These are phyloP conservation scores for Umbelopsis sp. DNA, from an alignment of 192 early-diverging fungal genomes.

Conservation along the genomic window DNA sequence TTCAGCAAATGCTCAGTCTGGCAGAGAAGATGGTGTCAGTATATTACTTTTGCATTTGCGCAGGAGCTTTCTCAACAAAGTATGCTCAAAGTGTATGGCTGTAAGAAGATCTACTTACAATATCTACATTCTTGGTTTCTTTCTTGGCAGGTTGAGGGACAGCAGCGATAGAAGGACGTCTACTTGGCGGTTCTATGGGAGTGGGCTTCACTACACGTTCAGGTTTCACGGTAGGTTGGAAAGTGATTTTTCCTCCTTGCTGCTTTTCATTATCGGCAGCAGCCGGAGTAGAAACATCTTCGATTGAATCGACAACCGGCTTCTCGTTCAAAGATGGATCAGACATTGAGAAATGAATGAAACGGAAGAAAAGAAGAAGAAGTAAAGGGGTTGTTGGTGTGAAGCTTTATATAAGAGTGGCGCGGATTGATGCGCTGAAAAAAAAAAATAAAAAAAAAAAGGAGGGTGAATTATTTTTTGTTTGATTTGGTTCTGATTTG, in stretches of 20 bases:
- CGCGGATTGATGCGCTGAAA: not conserved
- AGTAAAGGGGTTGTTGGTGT: not conserved
- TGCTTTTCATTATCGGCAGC: constrained; percentile 11
- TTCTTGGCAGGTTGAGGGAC: constrained; percentile 23
- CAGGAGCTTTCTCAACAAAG: too few relatives aligned
- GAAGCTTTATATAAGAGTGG: not conserved
- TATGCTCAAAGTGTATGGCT: too few relatives aligned
- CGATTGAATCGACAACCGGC: not conserved
- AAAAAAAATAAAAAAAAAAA: not conserved
- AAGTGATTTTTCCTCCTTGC: constrained; percentile 29
- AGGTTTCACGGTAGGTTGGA: constrained; percentile 25
- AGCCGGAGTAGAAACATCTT: not conserved
- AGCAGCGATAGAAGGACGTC: constrained; percentile 29
- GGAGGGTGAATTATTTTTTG: not conserved
- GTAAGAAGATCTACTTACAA: constrained; percentile 51
- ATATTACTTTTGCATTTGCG: not conserved
- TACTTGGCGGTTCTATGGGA: constrained; percentile 17
- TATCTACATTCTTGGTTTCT: constrained; percentile 43
- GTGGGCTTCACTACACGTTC: constrained; percentile 21
- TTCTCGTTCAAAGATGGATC: constrained; percentile 13
- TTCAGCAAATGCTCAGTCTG: constrained; percentile 56
- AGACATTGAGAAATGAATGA: not conserved
- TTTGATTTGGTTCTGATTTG: constrained; percentile 6
- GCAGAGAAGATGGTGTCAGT: not conserved
- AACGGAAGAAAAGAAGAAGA: not conserved